Base-by-base conservation (phyloP, 805 yeast genomes). In the Yamadazyma laniorum region DNA sequence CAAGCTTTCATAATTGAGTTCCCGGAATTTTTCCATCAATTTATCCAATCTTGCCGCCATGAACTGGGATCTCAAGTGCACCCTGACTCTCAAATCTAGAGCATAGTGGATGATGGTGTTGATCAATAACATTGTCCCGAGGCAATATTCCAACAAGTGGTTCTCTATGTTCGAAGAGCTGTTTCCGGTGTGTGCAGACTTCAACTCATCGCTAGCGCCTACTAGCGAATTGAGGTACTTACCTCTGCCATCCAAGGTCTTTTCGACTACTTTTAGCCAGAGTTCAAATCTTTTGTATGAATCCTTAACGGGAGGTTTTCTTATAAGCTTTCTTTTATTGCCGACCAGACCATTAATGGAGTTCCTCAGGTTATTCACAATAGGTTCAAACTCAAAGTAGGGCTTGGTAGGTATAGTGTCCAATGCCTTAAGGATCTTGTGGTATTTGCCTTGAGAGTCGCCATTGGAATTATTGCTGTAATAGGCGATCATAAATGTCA, bases 131-230 rank as follows among this genome's bases (percentile, higher is more conserved):
- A 88, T 66, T 0, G 95, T 80, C 3, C 85, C 70, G 34, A 82
- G 61, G 12, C 84, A 73, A 57, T 85, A 90, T 40, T 89, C 95
- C 43, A 75, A 63, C 18, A 87, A 63, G 39, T 80, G 77, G 38
- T 72, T 72, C 52, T 85, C 91, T 13, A 34, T 18, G 28, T 42
- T 45, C 18, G 79, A 73, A 34, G 72, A 71, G 17, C 61, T 61
- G 0, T 79, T 77, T 2, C 65, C 65, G 5, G 60, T 51, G 42
- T 56, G 57, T 5, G 61, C 61, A 9, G 73, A 58, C 42, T 79
- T 80, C 37, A 79, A 73, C 48, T 91, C 97, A 7, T 83, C 93
- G 42, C 87, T 82, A 0, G 96, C 95, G 2, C 97, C 97, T 6
- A 91, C 98, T 51, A 83, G 60, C 1, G 96, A 86, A 8, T 96